A percentile compares a stretch with the other conserved stretches of the same genome.
Evolutionary conservation across 202 grass and related monocot species (phyloP).

Genomic region (Dendrocalamus latiflorus): DNA sequence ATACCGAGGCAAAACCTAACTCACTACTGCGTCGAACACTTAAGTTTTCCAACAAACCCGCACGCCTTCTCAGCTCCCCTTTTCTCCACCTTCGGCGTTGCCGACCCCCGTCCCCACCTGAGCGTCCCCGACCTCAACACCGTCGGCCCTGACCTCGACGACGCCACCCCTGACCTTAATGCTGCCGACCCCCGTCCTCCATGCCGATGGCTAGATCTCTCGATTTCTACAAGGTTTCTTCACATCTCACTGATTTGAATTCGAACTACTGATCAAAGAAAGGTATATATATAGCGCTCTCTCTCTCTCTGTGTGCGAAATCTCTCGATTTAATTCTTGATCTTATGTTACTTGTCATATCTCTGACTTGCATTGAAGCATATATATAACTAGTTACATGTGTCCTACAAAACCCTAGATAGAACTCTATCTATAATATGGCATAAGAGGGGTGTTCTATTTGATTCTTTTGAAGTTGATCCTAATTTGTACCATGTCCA

Average conservation of each 20-base stretch:
- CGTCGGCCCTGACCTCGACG: no score
- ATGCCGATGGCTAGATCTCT: constrained; percentile 18
- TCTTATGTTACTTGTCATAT: background rate
- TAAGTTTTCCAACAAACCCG: no score
- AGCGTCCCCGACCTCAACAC: no score
- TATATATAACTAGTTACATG: background rate
- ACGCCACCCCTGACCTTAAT: no score
- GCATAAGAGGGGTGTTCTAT: background rate
- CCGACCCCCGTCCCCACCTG: no score
- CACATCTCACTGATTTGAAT: constrained; percentile 22
- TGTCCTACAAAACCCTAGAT: background rate
- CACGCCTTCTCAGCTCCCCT: no score
- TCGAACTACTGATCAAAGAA: background rate
- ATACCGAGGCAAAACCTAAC: no score
- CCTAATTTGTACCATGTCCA: no score
- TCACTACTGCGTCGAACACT: no score
- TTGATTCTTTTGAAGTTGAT: background rate
- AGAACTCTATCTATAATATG: background rate
- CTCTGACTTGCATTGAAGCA: background rate
- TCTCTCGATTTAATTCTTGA: background rate
- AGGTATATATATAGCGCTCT: constrained; percentile 10
- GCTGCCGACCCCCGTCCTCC: no score
- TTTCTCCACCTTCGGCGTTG: no score
- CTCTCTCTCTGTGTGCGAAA: background rate
- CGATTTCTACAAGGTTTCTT: constrained; percentile 12